A percentile compares a stretch with the other conserved stretches of the same genome.
Evolutionary conservation across 352 stramenopile genomes (phyloP).

Genomic region (Globisporangium perplexum): DNA sequence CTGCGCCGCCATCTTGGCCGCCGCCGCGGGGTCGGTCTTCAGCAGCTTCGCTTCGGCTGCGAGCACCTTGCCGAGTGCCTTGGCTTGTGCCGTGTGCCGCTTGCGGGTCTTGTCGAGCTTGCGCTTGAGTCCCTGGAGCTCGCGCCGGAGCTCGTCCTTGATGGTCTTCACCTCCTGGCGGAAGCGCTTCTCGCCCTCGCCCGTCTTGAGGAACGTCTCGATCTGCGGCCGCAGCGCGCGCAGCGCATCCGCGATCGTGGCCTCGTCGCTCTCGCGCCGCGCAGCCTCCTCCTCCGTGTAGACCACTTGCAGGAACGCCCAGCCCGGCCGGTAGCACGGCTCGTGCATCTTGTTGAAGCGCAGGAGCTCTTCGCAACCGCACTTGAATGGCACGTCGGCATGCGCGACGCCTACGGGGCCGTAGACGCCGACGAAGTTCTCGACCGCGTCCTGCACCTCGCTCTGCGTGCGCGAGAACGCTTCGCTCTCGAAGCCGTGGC

Average conservation of each 20-base stretch:
- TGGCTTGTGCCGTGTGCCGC: conserved; percentile 20
- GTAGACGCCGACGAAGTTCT: conserved; percentile 56
- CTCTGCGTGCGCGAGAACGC: conserved; percentile 39
- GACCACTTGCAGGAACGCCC: conserved; percentile 55
- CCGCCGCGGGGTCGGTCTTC: conserved; percentile 5
- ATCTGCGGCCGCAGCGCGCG: conserved; percentile 50
- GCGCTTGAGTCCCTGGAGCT: conserved; percentile 35
- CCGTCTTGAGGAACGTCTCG: conserved; percentile 43
- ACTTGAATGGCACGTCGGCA: conserved; percentile 64
- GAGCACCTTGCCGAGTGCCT: conserved; percentile 14
- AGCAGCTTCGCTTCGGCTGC: conserved; percentile 19
- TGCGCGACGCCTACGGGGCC: conserved; percentile 54
- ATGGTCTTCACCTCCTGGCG: conserved; percentile 36
- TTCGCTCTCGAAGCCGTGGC: conserved; percentile 58
- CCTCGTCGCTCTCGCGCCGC: conserved; percentile 41
- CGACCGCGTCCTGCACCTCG: conserved; percentile 44
- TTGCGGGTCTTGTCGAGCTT: conserved; percentile 23
- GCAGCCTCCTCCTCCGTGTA: conserved; percentile 52
- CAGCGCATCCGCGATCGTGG: conserved; percentile 35
- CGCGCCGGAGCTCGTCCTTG: conserved; percentile 4
- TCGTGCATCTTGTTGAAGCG: conserved; percentile 65
- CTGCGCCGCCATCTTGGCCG: conserved; percentile 3
- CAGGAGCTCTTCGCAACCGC: conserved; percentile 59
- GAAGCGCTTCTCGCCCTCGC: conserved; percentile 61
- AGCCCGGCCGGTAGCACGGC: conserved; percentile 51